Base-by-base conservation (phyloP, 495 filamentous ascomycete species). In the Daldinia concentrica region DNA sequence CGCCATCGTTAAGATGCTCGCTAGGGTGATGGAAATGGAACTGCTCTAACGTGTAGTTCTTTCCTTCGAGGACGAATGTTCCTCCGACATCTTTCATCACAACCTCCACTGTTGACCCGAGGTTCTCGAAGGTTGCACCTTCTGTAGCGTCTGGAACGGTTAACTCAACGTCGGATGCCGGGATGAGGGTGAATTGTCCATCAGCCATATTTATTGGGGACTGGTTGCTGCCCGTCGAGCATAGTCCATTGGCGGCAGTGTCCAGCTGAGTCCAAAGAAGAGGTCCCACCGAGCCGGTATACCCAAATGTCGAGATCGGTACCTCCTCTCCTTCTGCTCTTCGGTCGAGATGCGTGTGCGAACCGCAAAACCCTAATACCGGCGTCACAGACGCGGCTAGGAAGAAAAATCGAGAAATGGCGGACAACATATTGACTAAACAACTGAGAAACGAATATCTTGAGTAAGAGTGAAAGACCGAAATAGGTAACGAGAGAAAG, bases 11-110 rank as follows among this genome's bases (percentile, higher is more conserved):
- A 17, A 92, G 74, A 74, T 92, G 90, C 80, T 92, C 90, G 73
- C 84, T 86, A 6, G 90, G 90, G 12, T 89, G 86, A 73, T 92
- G 90, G 77, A 91, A 89, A 75, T 92, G 90, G 80, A 90, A 91
- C 71, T 92, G 90, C 39, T 82, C 77, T 19, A 92, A 81, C 4
- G 76, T 76, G 68, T 86, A 91, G 1, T 77, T 76, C 59, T 76
- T 80, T 34, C 78, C 83, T 12, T 75, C 80, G 56, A 88, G 76
- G 27, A 77, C 81, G 15, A 88, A 74, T 1, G 71, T 74, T 14
- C 79, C 82, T 24, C 73, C 73, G 1, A 75, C 74, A 24, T 77
- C 79, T 27, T 79, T 76, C 74, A 79, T 79, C 52, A 84, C 79
- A 45, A 88, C 83, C 81, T 90, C 85, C 39, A 90, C 79, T 0